These are phyloP conservation scores for Strobilomyces echinocephalus DNA, from an alignment of 768 basidiomycete species.

Conservation along the genomic window DNA sequence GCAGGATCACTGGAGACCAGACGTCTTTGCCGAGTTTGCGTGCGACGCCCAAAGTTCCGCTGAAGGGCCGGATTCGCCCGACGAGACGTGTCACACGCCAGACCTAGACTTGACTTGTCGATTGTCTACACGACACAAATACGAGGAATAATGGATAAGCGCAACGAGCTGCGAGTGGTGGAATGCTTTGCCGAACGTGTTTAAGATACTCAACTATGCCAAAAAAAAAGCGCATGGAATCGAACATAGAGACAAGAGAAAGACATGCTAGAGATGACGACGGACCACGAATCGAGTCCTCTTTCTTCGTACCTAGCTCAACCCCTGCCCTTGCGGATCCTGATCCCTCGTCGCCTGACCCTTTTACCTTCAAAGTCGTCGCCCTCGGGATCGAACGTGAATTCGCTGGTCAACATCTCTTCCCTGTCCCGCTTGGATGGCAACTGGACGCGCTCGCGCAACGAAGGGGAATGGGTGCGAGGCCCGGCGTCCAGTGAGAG, in stretches of 20 bases:
- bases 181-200: slow-evolving; percentile 1
- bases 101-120: neutral
- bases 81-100: neutral
- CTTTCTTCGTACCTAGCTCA: slow-evolving; percentile 4
- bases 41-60: neutral
- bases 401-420: slow-evolving; percentile 22
- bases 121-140: slow-evolving; percentile 13
- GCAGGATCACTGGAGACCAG: slow-evolving; percentile 53
- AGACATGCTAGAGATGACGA: neutral
- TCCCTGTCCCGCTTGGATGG: slow-evolving; percentile 31
- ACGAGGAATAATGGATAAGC: slow-evolving; percentile 19
- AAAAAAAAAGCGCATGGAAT: neutral
- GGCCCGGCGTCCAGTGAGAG: slow-evolving; percentile 25
- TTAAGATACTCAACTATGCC: neutral
- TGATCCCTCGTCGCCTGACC: slow-evolving; percentile 19
- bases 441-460: slow-evolving; percentile 38
- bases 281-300: neutral
- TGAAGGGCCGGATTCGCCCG: neutral
- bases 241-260: neutral
- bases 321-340: slow-evolving; percentile 19
- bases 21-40: slow-evolving; percentile 20
- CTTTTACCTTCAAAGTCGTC: slow-evolving; percentile 26
- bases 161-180: slow-evolving; percentile 1
- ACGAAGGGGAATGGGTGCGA: slow-evolving; percentile 17
- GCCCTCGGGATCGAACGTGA: slow-evolving; percentile 10